phyloP scores from a whole-genome alignment of 1,284 basidiomycete genomes.

The Apiotrichum porosum region DNA sequence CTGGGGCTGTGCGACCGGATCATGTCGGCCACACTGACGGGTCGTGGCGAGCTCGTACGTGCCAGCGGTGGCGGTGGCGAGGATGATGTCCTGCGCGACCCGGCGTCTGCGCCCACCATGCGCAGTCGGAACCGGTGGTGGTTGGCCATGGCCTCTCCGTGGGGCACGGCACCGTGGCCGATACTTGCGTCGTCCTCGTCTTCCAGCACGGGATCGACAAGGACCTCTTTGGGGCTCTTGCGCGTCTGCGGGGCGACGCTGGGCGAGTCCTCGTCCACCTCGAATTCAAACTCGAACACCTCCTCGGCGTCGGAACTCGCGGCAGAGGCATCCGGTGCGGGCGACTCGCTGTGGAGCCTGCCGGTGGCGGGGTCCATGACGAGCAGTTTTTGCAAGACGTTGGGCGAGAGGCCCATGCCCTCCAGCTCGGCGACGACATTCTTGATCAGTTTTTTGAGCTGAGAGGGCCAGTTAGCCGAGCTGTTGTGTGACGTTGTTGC shows the following conservation, averaged over 20 bases:
- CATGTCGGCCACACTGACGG: slow-evolving; percentile 35
- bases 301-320: slow-evolving; percentile 14
- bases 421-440: slow-evolving; percentile 76
- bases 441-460: slow-evolving; percentile 92
- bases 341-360: background rate
- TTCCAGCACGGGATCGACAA: slow-evolving; percentile 28
- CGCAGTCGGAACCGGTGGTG: slow-evolving; percentile 29
- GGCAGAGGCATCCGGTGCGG: background rate
- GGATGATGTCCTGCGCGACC: background rate
- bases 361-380: slow-evolving; percentile 27
- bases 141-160: background rate
- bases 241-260: slow-evolving; percentile 7
- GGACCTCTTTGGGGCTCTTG: slow-evolving; percentile 20
- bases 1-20: slow-evolving; percentile 4
- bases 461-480: background rate
- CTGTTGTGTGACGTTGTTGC: background rate
- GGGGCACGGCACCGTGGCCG: too few species aligned
- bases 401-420: slow-evolving; percentile 66
- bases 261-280: slow-evolving; percentile 28
- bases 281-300: slow-evolving; percentile 45
- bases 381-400: slow-evolving; percentile 55
- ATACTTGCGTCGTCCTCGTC: slow-evolving; percentile 5
- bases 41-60: slow-evolving; percentile 17
- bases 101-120: slow-evolving; percentile 9
- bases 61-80: background rate